phyloP scores from a whole-genome alignment of 2,329 filamentous ascomycete genomes.

The Lizonia empirigonia region DNA sequence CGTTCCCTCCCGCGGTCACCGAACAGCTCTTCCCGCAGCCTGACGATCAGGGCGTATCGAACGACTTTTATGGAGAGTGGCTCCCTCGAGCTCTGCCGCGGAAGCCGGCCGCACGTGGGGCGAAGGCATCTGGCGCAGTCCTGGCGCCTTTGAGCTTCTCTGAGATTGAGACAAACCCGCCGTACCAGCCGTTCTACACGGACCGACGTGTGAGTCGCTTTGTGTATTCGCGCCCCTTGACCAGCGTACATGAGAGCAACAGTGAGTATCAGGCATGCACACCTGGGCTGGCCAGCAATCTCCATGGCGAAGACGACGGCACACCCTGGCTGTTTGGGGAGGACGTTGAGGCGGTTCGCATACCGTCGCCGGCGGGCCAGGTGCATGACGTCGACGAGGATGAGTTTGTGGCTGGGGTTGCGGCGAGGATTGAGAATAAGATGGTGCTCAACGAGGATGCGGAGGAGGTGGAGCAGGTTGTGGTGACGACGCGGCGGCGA shows the following conservation, averaged over 20 bases:
- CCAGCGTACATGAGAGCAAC: conserved; percentile 28
- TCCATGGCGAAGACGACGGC: conserved; percentile 44
- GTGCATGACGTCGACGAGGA: conserved; percentile 46
- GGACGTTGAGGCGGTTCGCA: conserved; percentile 55
- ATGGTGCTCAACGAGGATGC: conserved; percentile 59
- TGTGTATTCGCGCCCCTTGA: conserved; percentile 59
- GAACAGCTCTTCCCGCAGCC: conserved; percentile 39
- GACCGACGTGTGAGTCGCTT: conserved; percentile 82
- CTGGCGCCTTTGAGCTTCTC: conserved; percentile 67
- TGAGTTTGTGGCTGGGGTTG: conserved; percentile 59
- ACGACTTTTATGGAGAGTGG: conserved; percentile 44
- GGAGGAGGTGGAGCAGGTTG: conserved; percentile 73
- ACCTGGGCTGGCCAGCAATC: conserved; percentile 32
- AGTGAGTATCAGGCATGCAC: conserved; percentile 30
- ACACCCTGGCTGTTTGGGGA: conserved; percentile 61
- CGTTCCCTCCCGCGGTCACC: conserved; percentile 42
- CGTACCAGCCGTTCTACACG: conserved; percentile 95
- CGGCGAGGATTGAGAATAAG: conserved; percentile 45
- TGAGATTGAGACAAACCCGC: conserved; percentile 93
- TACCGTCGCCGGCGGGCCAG: conserved; percentile 47
- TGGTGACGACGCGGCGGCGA: conserved; percentile 78
- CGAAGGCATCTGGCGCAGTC: conserved; percentile 18
- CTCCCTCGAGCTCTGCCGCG: conserved; percentile 40
- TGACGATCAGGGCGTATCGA: conserved; percentile 30
- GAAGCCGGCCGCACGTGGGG: conserved; percentile 20